Base-by-base conservation (phyloP, 2,329 filamentous ascomycete species). In the Cryphonectria radicalis region DNA sequence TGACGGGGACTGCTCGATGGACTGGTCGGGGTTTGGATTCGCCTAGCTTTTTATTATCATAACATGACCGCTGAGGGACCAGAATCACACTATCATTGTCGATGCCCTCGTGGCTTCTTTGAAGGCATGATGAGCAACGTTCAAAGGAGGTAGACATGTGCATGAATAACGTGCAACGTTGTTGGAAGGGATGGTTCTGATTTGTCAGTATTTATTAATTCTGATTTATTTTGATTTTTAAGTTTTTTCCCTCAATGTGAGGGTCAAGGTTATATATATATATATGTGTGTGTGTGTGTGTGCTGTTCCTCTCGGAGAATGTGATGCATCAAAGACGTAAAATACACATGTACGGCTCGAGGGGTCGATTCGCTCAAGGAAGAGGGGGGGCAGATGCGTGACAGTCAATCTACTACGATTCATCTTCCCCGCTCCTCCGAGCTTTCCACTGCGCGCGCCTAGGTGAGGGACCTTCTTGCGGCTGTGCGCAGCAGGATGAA, bases 91-190 rank as follows among this genome's bases (percentile, higher is more conserved):
- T 32, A 19, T 62, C 22, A 14, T 32, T 40, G 59, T 19, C 19
- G 8, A 62, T 40, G 32, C 59, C 59, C 32, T 62, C 59, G 11
- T 40, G 59, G 59, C 59, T 40, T 25, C 32, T 6, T 32, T n/a
- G n/a, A 40, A 11, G 19, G 8, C 19, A 62, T 62, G 35, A 35
- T 35, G 32, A 62, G 59, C 59, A 62, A 35, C 35, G 59, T 35
- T 62, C 11, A 62, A 62, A 32, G 35, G 59, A 62, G 59, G n/a
- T 62, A 62, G 59, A 40, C 59, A 62, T n/a, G 32, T 62, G 35
- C 40, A n/a, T 40, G 17, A 8, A 40, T n/a, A 19, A 10, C 35
- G 8, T n/a, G n/a, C 59, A 40, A 8, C 28, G 35, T 22, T 35
- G 19, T 40, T 35, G 0, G 35, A 32, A 17, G 28, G 28, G 55